A percentile compares a stretch with the other conserved stretches of the same genome.
These are phyloP conservation scores for Schizonepeta tenuifolia DNA, from an alignment of 257 asterid species.

Conservation along the genomic window DNA sequence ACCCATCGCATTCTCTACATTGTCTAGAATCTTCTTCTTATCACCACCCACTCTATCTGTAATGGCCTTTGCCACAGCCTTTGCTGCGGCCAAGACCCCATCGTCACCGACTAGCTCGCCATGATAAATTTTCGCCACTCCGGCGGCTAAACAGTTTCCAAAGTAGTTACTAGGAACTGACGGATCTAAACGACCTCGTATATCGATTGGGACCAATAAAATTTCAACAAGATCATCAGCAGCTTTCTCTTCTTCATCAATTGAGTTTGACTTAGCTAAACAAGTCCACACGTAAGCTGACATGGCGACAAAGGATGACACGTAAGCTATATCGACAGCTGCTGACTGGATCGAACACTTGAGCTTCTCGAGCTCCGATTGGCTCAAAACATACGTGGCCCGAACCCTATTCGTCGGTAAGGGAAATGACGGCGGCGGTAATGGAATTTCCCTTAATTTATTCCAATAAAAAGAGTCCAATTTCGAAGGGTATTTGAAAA, in stretches of 20 bases:
- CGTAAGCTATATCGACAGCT: slow-evolving; percentile 26
- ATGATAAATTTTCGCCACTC: slow-evolving; percentile 15
- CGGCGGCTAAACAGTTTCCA: slow-evolving; percentile 36
- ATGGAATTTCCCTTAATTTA: neutral
- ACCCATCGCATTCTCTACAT: slow-evolving; percentile 10
- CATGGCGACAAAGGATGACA: slow-evolving; percentile 45
- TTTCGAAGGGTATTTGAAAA: slow-evolving; percentile 36
- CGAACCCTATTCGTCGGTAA: slow-evolving; percentile 43
- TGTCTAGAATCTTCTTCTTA: slow-evolving; percentile 23
- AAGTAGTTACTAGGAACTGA: slow-evolving; percentile 39
- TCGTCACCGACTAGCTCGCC: slow-evolving; percentile 21
- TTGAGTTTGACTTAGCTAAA: slow-evolving; percentile 44
- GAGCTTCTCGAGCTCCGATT: slow-evolving; percentile 39
- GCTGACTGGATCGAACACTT: slow-evolving; percentile 38
- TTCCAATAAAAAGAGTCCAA: slow-evolving; percentile 32
- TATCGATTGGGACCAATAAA: slow-evolving; percentile 41
- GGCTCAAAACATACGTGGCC: slow-evolving; percentile 44
- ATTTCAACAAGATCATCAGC: slow-evolving; percentile 22
- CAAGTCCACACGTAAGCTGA: slow-evolving; percentile 51
- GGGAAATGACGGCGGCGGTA: neutral
- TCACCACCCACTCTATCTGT: slow-evolving; percentile 27
- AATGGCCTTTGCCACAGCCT: slow-evolving; percentile 32
- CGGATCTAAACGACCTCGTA: slow-evolving; percentile 34
- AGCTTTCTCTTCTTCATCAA: neutral
- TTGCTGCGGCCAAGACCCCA: slow-evolving; percentile 42